These are phyloP conservation scores for Elsinoe perseae DNA, from an alignment of 2,329 filamentous ascomycete genomes.

Conservation along the genomic window DNA sequence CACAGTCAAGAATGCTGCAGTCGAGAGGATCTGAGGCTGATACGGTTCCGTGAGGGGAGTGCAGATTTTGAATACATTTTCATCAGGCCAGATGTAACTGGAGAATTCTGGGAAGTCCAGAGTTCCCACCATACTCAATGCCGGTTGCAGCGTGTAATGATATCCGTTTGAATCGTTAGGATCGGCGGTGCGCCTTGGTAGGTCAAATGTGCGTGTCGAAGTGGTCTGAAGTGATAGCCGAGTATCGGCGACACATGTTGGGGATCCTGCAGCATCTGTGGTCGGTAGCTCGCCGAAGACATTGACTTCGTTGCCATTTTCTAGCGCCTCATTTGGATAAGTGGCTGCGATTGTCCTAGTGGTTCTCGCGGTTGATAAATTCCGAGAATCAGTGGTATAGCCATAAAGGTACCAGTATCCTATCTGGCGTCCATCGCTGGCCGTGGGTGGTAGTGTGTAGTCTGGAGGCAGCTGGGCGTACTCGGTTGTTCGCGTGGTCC, in stretches of 20 bases:
- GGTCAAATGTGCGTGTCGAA: not conserved
- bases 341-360: not conserved
- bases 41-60: not conserved
- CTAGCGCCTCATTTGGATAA: not conserved
- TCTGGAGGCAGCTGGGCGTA: not conserved
- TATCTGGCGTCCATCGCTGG: not conserved
- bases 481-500: not conserved
- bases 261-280: not conserved
- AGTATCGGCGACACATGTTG: not conserved
- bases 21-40: not conserved
- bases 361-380: not conserved
- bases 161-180: not conserved
- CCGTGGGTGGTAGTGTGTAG: not conserved
- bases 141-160: not conserved
- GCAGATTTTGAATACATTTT: not conserved
- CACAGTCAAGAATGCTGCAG: not conserved
- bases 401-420: too few species aligned
- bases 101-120: not conserved
- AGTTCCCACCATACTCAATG: not conserved
- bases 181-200: not conserved
- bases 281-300: not conserved
- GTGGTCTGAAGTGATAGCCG: not conserved
- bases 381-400: not conserved
- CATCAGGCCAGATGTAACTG: not conserved
- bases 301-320: not conserved